Evolutionary conservation across 164 flowering plant genomes (phyloP), one percentile per base, ranked within the genome.

Genomic region (Annona squamosa): DNA sequence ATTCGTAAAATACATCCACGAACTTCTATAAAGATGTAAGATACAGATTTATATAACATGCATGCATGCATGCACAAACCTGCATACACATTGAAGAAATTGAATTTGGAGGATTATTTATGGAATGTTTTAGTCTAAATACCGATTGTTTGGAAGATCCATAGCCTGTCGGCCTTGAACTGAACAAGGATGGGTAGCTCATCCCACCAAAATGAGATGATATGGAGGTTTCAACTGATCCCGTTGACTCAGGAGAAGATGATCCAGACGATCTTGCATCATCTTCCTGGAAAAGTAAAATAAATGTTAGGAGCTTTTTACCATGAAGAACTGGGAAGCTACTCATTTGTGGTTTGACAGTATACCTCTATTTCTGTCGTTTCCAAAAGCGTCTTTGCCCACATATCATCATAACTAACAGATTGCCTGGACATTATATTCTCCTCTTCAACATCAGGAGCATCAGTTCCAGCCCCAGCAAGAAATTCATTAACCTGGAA

Each of bases 151-250:
- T 88, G 66, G 92, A 79, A 67, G 85, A 76, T 41, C 91, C 88
- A 81, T 79, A 84, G 46, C 79, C 70, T 17, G 91, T 70, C 65
- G 97, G 98, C 42, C 79, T 79, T 73, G 99, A 95, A 79, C 98
- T 91, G 84, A 95, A 95, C 82, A 95, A 82, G 62, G 99, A 95
- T 42, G 97, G 99, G 78, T 93, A 95, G 79, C 73, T 93, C 95
- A 88, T 87, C 77, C 99, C 98, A 78, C 99, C 98, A 86, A 95
- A 93, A 82, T 93, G 99, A 42, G 98, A 95, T 62, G 99, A 95
- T 82, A 93, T 95, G 48, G 98, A 93, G 74, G 95, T 91, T 85
- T 93, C 99, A 75, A 95, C 96, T 26, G 97, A 95, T 79, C 98
- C 98, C 10, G 87, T 72, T 42, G 99, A 95, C 52, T 90, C 98